These are phyloP conservation scores for Prorocentrum cordatum DNA, from an alignment of 169 alveolate genomes.

Conservation along the genomic window DNA sequence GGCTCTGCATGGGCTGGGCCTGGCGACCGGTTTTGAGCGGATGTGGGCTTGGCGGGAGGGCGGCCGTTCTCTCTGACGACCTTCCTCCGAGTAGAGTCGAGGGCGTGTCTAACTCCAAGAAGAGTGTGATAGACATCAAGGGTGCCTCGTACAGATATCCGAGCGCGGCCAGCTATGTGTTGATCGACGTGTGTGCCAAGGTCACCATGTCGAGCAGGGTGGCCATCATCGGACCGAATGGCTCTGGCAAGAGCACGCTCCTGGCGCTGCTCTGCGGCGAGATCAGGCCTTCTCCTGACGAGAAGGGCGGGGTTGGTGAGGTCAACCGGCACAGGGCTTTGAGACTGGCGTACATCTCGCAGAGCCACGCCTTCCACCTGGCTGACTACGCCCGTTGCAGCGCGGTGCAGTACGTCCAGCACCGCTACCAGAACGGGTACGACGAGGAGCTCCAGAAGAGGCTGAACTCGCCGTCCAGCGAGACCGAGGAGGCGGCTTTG, in stretches of 20 bases:
- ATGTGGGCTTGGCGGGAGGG: not conserved
- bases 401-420: not conserved
- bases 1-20: not conserved
- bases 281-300: not conserved
- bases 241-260: constrained; percentile 10
- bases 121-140: not conserved
- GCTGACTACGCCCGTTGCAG: not conserved
- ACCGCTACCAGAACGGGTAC: constrained; percentile 12
- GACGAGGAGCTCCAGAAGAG: constrained; percentile 27
- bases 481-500: not conserved
- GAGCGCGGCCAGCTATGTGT: not conserved
- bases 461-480: not conserved
- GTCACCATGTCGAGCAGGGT: not conserved
- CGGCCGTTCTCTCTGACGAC: not conserved
- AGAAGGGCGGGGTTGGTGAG: not conserved
- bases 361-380: constrained; percentile 13
- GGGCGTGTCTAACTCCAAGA: not conserved
- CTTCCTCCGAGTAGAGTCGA: not conserved
- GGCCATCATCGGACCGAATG: not conserved
- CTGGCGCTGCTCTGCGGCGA: not conserved
- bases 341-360: constrained; percentile 20
- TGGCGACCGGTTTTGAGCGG: not conserved
- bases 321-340: not conserved
- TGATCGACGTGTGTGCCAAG: not conserved
- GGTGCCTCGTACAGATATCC: not conserved